These are phyloP conservation scores for Verticillium alfalfae DNA, from an alignment of 2,329 filamentous ascomycete genomes.

Conservation along the genomic window DNA sequence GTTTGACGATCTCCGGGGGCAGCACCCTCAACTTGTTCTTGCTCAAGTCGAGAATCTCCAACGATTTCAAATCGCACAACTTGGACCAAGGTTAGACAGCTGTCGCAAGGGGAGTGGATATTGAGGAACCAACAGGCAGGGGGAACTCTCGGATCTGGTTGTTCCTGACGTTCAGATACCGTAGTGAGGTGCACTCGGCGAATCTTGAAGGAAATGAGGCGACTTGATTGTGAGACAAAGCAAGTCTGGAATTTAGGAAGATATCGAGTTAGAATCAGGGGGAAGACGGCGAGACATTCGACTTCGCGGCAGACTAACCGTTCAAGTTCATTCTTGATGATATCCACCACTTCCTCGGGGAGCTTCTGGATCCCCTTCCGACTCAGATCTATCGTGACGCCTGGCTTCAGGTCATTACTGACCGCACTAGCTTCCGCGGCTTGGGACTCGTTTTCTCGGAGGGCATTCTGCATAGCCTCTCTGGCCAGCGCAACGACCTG, in stretches of 20 bases:
- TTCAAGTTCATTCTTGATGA: constrained; percentile 70
- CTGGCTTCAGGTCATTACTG: constrained; percentile 58
- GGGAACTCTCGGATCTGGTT: constrained; percentile 65
- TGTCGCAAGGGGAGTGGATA: neutral
- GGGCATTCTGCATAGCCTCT: constrained; percentile 62
- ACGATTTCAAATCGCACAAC: constrained; percentile 79
- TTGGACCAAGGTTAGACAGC: constrained; percentile 29
- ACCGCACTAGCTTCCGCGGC: constrained; percentile 54
- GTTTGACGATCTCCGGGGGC: constrained; percentile 71
- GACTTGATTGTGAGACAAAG: constrained; percentile 75
- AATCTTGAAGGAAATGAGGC: constrained; percentile 65
- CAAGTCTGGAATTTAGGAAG: constrained; percentile 50
- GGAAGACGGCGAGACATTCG: neutral
- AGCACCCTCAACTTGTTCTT: constrained; percentile 77
- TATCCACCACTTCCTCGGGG: constrained; percentile 68
- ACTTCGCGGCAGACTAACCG: constrained; percentile 40
- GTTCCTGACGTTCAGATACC: constrained; percentile 75
- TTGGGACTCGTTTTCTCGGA: constrained; percentile 60
- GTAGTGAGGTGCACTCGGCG: constrained; percentile 69
- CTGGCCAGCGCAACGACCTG: constrained; percentile 62
- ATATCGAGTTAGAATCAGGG: neutral
- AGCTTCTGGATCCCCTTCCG: constrained; percentile 67
- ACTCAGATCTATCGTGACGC: constrained; percentile 74
- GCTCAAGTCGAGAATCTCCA: constrained; percentile 91
- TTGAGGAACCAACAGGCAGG: constrained; percentile 39